These are phyloP conservation scores for Punica granatum DNA, from an alignment of 345 rosid genomes.

Conservation along the genomic window DNA sequence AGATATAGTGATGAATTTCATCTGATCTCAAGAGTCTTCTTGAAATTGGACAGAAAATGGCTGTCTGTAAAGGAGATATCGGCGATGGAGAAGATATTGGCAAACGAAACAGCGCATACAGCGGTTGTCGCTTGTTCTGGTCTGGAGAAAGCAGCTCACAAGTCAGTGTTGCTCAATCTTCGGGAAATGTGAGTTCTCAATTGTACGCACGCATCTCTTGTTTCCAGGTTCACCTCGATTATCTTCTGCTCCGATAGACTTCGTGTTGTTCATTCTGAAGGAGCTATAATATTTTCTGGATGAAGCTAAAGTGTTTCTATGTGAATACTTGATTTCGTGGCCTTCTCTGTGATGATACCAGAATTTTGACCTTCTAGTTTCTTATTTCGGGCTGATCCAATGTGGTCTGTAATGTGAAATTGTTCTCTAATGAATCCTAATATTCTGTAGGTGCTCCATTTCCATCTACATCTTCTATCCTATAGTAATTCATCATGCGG, in stretches of 20 bases:
- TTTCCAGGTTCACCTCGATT: not conserved
- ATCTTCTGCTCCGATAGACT: not conserved
- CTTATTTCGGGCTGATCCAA: not conserved
- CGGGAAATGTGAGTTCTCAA: conserved; percentile 24
- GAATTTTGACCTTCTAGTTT: not conserved
- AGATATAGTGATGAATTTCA: not conserved
- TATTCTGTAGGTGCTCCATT: conserved; percentile 30
- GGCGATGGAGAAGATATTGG: conserved; percentile 8
- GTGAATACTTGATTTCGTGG: not conserved
- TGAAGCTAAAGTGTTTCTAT: no score
- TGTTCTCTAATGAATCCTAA: not conserved
- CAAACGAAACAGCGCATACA: not conserved
- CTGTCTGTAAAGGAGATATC: not conserved
- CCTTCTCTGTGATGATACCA: not conserved
- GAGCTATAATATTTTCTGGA: no score
- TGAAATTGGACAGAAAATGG: conserved; percentile 14
- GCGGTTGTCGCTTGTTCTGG: conserved; percentile 21
- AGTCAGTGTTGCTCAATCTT: conserved; percentile 17
- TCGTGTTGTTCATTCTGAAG: not conserved
- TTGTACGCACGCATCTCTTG: not conserved
- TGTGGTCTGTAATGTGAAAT: not conserved
- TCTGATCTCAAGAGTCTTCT: not conserved
- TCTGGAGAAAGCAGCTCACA: conserved; percentile 37
- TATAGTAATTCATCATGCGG: conserved; percentile 19
- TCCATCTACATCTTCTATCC: conserved; percentile 30